Conservation (phyloP, 192 early-diverging fungal genomes). For the Backusella sp. region DNA sequence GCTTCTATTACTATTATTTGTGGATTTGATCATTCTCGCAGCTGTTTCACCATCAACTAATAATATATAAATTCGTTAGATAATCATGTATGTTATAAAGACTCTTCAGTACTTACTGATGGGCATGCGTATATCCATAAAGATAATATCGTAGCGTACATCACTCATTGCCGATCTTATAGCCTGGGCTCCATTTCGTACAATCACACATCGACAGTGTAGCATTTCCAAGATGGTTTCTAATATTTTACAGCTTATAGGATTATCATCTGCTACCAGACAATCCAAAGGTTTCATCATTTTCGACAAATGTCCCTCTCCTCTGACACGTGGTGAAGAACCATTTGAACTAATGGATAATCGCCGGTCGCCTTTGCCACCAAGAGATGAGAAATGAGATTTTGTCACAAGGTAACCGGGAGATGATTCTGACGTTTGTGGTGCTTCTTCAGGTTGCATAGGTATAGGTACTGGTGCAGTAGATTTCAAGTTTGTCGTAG, state of each 20-base stretch:
- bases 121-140: conserved; percentile 93
- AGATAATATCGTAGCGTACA: conserved; percentile 89
- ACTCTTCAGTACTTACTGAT: conserved; percentile 62
- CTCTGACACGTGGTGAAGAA: background rate
- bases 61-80: background rate
- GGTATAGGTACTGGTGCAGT: background rate
- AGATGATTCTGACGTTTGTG: background rate
- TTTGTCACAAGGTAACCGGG: background rate
- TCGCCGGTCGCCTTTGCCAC: background rate
- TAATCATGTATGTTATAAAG: background rate
- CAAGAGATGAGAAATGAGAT: background rate
- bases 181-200: conserved; percentile 90
- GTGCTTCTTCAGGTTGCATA: background rate
- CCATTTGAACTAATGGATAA: background rate
- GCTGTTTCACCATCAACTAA: conserved; percentile 90
- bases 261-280: conserved; percentile 91
- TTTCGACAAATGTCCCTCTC: background rate
- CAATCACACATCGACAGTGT: conserved; percentile 77
- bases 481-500: background rate
- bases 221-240: conserved; percentile 81
- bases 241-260: conserved; percentile 83
- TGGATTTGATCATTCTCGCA: conserved; percentile 93
- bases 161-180: conserved; percentile 86
- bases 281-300: conserved; percentile 40
- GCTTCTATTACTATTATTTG: conserved; percentile 79